A percentile compares a stretch with the other conserved stretches of the same genome.
Evolutionary conservation across 2,329 filamentous ascomycete genomes (phyloP).

Genomic region (Metarhizium anisopliae): DNA sequence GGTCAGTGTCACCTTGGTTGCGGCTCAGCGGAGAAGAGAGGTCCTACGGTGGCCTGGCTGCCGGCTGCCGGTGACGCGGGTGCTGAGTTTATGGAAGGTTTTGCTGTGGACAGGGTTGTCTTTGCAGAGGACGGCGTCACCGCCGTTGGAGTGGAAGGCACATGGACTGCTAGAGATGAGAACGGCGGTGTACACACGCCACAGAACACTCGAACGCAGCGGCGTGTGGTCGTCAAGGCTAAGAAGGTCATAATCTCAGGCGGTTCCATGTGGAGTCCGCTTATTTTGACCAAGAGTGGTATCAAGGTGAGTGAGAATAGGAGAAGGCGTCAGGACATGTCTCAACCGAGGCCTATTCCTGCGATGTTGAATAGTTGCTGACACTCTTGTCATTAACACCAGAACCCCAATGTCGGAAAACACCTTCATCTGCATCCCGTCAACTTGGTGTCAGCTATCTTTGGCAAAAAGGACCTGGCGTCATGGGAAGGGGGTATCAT

Average conservation of each 20-base stretch:
- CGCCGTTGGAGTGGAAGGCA: constrained; percentile 63
- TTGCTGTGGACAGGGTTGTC: constrained; percentile 59
- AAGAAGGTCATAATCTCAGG: constrained; percentile 73
- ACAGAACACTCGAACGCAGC: constrained; percentile 36
- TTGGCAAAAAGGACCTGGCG: constrained; percentile 54
- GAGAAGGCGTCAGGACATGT: neutral
- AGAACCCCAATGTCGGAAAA: constrained; percentile 72
- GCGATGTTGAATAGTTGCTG: constrained; percentile 7
- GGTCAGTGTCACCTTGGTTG: constrained; percentile 55
- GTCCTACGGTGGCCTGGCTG: constrained; percentile 67
- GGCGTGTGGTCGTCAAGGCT: constrained; percentile 63
- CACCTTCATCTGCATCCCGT: constrained; percentile 79
- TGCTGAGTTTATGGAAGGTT: constrained; percentile 76
- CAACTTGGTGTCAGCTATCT: constrained; percentile 49
- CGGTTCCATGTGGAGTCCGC: constrained; percentile 68
- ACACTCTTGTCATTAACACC: constrained; percentile 6
- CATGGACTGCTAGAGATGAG: constrained; percentile 64
- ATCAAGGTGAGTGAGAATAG: constrained; percentile 43
- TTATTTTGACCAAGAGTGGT: constrained; percentile 69
- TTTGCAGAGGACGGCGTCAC: constrained; percentile 52
- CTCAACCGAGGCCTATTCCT: neutral
- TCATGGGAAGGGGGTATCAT: constrained; percentile 71
- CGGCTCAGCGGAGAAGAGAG: constrained; percentile 64
- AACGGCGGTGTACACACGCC: constrained; percentile 47
- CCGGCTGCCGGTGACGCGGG: constrained; percentile 71